Base-by-base conservation (phyloP, 2,329 filamentous ascomycete genomes). In the Botryotinia convoluta region DNA sequence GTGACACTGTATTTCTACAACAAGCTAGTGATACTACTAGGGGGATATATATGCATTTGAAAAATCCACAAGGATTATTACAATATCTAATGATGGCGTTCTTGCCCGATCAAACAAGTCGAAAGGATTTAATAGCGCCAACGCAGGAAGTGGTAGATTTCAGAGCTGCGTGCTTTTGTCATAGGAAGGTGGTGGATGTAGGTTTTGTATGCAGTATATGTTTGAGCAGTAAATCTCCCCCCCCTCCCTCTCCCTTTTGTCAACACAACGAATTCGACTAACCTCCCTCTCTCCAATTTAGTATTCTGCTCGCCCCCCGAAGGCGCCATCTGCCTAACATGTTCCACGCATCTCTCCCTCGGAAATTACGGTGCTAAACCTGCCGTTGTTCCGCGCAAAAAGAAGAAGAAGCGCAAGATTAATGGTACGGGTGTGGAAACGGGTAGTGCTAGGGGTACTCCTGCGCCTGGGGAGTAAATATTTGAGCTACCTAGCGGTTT, bases 181-280 rank as follows among this genome's bases (percentile, higher is more conserved):
- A 99, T 83, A 88, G 95, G 69, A 90, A 89, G 51, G 94, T 98
- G 32, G 92, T 99, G 61, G 94, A 98, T 82, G 90, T 95, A 1
- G 96, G 95, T 14, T 99, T 93, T 81, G 95, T 99, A 54, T 99
- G 96, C 85, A 97, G 93, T 75, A 94, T 99, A 78, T 99, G 96
- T 81, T 85, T 99, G 62, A 97, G 93, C 82, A 99, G 86, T 88
- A 83, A 79, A 85, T 6, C 22, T 29, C 6, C 26, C 42, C 9
- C 37, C 18, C 9, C 14, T n/a, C n/a, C 4, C 18, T 45, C 14
- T 51, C 20, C 26, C 57, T 20, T 65, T 45, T 26, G 8, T 45
- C 8, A 61, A 44, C 8, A 9, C n/a, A 32, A 48, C 5, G 7
- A n/a, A 39, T 5, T 26, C 14, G 16, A 62, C 74, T 79, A 65